These are phyloP conservation scores for Yarrowia keelungensis DNA, from an alignment of 805 yeast species.

Conservation along the genomic window DNA sequence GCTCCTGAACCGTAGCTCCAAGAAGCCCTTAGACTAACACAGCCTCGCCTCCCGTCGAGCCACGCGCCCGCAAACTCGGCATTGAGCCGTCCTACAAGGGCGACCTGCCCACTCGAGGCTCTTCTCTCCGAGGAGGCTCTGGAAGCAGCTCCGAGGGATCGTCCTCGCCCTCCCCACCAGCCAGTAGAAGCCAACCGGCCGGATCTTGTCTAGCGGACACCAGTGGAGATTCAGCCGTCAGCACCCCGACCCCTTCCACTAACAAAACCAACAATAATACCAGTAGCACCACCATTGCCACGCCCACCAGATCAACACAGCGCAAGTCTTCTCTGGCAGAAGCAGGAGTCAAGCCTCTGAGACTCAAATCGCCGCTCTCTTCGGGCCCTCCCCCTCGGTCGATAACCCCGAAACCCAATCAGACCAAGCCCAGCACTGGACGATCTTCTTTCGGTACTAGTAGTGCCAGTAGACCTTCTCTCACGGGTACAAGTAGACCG, in stretches of 20 bases:
- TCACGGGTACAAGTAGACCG: neutral
- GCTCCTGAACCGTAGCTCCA: neutral
- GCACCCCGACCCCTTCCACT: neutral
- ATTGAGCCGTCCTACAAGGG: slow-evolving; percentile 29
- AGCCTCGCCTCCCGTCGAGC: slow-evolving; percentile 11
- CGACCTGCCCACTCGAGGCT: slow-evolving; percentile 15
- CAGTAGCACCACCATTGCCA: neutral
- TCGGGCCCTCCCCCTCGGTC: slow-evolving; percentile 4
- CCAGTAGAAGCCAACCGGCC: neutral
- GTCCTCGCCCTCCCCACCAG: slow-evolving; percentile 4
- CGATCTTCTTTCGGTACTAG: too few relatives aligned
- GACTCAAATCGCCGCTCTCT: neutral
- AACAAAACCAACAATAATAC: neutral
- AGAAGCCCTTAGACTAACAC: neutral
- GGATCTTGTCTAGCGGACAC: neutral
- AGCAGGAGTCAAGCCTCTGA: slow-evolving; percentile 18
- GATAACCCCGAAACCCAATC: slow-evolving; percentile 1
- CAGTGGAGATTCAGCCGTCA: neutral
- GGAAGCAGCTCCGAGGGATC: slow-evolving; percentile 20
- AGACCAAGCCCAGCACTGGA: too few relatives aligned
- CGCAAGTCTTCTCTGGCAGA: slow-evolving; percentile 16
- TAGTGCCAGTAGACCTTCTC: too few relatives aligned
- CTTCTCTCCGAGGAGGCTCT: neutral
- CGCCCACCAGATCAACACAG: slow-evolving; percentile 8
- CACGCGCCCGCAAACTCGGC: slow-evolving; percentile 21